Percentiles rank a stretch among this genome's conserved stretches.
Evolutionary conservation across 768 basidiomycete genomes (phyloP).

Genomic region (Cantharellus anzutake): DNA sequence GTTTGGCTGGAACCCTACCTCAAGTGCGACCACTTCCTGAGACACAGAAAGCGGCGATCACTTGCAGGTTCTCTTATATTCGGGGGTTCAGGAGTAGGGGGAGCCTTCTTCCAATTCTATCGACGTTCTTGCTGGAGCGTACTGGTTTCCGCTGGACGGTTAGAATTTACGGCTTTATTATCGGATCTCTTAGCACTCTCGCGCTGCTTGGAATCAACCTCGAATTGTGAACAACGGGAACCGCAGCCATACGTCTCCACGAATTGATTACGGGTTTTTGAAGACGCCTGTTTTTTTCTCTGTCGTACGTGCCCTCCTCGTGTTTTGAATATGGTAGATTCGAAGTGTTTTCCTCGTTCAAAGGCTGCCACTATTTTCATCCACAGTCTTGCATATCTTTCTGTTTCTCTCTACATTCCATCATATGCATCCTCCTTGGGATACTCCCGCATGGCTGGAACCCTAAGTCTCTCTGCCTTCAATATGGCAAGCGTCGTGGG

Average conservation of each 20-base stretch:
- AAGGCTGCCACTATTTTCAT: conserved; percentile 2
- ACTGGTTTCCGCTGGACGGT: conserved; percentile 2
- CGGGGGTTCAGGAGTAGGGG: background rate
- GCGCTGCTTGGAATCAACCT: conserved; percentile 1
- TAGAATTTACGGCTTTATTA: background rate
- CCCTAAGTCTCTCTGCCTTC: conserved; percentile 2
- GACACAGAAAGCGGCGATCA: background rate
- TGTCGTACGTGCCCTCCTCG: background rate
- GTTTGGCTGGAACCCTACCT: background rate
- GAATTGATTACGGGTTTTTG: background rate
- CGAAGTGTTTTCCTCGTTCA: background rate
- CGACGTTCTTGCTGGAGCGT: background rate
- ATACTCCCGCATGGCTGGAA: background rate
- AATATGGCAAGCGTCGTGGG: conserved; percentile 3
- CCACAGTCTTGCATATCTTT: conserved; percentile 2
- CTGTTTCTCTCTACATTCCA: conserved; percentile 2
- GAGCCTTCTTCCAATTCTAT: background rate
- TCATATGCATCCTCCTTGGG: conserved; percentile 1
- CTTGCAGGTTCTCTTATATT: conserved; percentile 2
- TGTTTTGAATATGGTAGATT: background rate
- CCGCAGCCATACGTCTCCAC: background rate
- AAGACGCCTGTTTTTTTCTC: background rate
- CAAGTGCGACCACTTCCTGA: background rate
- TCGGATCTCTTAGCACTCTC: background rate
- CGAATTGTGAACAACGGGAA: background rate